Conservation (phyloP, 352 stramenopile species). For the Phytopythium cucurbitacearum region DNA sequence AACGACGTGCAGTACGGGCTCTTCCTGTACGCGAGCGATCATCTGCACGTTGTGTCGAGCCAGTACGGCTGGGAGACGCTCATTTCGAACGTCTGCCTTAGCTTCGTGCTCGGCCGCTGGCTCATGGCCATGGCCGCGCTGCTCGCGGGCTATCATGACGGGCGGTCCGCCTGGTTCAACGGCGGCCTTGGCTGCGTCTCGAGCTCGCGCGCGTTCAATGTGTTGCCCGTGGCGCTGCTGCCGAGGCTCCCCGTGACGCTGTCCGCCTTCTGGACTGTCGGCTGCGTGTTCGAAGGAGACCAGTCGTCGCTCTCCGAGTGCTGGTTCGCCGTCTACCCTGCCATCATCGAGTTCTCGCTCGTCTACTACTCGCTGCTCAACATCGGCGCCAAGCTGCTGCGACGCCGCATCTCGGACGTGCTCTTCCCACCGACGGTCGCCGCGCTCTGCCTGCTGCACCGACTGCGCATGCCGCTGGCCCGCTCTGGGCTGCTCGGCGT, state of each 20-base stretch:
- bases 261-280: conserved; percentile 34
- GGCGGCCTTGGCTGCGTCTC: conserved; percentile 34
- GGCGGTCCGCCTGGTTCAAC: conserved; percentile 17
- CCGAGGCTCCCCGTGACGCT: conserved; percentile 34
- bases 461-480: conserved; percentile 16
- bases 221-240: conserved; percentile 38
- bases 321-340: conserved; percentile 47
- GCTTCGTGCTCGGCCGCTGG: conserved; percentile 35
- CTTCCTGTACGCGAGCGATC: conserved; percentile 22
- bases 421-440: conserved; percentile 34
- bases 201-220: conserved; percentile 29
- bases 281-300: conserved; percentile 40
- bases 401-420: conserved; percentile 26
- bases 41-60: conserved; percentile 11
- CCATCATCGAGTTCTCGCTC: conserved; percentile 28
- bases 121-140: conserved; percentile 32
- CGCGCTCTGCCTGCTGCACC: conserved; percentile 31
- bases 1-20: conserved; percentile 29
- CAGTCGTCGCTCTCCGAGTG: conserved; percentile 33
- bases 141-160: conserved; percentile 19
- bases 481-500: conserved; percentile 11
- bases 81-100: conserved; percentile 38
- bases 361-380: conserved; percentile 47
- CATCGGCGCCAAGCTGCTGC: conserved; percentile 27
- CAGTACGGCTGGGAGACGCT: conserved; percentile 41